A percentile compares a stretch with the other conserved stretches of the same genome.
Conservation (phyloP, 179 eudicot genomes). For the Drosera spatulata region DNA sequence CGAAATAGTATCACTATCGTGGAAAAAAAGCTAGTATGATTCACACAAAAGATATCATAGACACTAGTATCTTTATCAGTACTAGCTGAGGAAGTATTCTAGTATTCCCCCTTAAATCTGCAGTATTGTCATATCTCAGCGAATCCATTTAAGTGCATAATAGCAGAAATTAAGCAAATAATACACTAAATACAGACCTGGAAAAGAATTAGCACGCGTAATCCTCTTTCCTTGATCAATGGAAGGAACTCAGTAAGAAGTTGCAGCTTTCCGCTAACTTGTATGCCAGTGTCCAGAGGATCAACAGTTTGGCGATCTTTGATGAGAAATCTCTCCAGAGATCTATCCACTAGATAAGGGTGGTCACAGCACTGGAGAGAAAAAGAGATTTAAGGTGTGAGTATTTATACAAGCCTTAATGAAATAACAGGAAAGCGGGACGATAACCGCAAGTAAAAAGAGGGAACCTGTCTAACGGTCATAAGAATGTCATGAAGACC, state of each 20-base stretch:
- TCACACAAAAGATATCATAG: too few relatives aligned
- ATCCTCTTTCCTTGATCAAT: constrained; percentile 28
- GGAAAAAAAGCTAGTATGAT: too few relatives aligned
- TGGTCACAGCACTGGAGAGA: constrained; percentile 75
- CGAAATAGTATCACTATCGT: too few relatives aligned
- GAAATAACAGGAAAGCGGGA: not conserved
- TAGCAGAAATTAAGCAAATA: too few relatives aligned
- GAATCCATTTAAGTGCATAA: too few relatives aligned
- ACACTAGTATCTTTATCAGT: too few relatives aligned
- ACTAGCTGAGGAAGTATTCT: too few relatives aligned
- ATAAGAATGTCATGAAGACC: constrained; percentile 32
- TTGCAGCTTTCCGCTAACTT: constrained; percentile 56
- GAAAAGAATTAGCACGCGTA: constrained; percentile 43
- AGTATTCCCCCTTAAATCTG: too few relatives aligned
- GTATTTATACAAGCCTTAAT: too few relatives aligned
- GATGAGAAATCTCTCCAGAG: constrained; percentile 30
- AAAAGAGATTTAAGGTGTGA: not conserved
- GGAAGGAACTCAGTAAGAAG: constrained; percentile 51
- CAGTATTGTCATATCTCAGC: too few relatives aligned
- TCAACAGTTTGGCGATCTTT: constrained; percentile 22
- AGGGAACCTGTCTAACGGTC: constrained; percentile 36
- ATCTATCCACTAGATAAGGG: constrained; percentile 56
- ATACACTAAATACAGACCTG: constrained; percentile 29
- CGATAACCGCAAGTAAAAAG: not conserved
- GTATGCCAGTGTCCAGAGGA: constrained; percentile 32